Evolutionary conservation across 192 early-diverging fungal species (phyloP).

Genomic region (Backusella psychrophila): DNA sequence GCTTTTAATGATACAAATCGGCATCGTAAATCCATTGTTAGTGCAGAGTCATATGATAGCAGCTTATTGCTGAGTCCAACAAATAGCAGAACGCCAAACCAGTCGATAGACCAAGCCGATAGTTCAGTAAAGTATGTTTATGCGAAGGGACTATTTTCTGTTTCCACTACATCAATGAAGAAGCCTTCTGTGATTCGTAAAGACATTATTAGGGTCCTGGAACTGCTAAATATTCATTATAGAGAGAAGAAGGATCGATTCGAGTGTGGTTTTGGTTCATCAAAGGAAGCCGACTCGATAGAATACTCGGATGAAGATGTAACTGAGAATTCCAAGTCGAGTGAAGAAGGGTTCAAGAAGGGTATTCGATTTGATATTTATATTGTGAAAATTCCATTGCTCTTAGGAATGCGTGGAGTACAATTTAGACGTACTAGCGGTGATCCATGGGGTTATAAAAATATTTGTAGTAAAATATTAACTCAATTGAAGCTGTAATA

Average conservation of each 20-base stretch:
- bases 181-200: conserved; percentile 47
- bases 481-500: conserved; percentile 54
- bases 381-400: conserved; percentile 67
- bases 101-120: conserved; percentile 27
- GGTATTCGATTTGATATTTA: conserved; percentile 63
- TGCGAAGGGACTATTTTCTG: conserved; percentile 54
- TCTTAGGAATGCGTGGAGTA: conserved; percentile 70
- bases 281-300: neutral
- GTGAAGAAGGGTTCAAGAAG: conserved; percentile 15
- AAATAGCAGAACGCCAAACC: neutral
- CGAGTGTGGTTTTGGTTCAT: neutral
- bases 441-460: conserved; percentile 73
- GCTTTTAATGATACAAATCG: neutral
- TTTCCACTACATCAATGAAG: conserved; percentile 50
- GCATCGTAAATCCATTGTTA: neutral
- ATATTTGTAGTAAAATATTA: conserved; percentile 74
- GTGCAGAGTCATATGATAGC: neutral
- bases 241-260: neutral
- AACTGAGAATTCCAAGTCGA: neutral
- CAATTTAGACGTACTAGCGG: conserved; percentile 77
- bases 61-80: neutral
- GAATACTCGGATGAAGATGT: neutral
- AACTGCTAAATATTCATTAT: neutral
- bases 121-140: conserved; percentile 50
- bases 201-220: conserved; percentile 42